Percentiles rank a stretch among this genome's conserved stretches.
Evolutionary conservation across 2,329 filamentous ascomycete species (phyloP).

Genomic region (Apiospora kogelbergensis): DNA sequence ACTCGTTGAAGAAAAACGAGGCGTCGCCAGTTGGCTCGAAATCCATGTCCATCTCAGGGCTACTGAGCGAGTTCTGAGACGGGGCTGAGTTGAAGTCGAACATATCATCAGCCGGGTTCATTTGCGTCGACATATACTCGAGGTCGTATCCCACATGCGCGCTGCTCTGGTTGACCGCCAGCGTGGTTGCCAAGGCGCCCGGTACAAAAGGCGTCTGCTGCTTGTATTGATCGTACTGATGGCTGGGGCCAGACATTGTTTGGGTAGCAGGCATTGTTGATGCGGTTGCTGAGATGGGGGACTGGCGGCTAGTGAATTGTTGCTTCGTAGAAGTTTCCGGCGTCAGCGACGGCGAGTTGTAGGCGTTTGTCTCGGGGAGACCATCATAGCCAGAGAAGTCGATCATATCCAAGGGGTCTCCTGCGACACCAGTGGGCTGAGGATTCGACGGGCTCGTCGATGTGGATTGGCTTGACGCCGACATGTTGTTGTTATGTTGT

Average conservation of each 20-base stretch:
- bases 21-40: constrained; percentile 59
- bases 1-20: constrained; percentile 63
- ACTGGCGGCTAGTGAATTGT: constrained; percentile 50
- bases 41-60: constrained; percentile 69
- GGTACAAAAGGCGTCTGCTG: constrained; percentile 93
- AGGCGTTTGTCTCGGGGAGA: constrained; percentile 54
- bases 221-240: constrained; percentile 93
- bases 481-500: constrained; percentile 13
- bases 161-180: constrained; percentile 70
- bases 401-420: constrained; percentile 56
- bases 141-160: constrained; percentile 54
- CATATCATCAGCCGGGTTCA: constrained; percentile 60
- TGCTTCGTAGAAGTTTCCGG: constrained; percentile 54
- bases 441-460: constrained; percentile 21
- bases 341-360: constrained; percentile 61
- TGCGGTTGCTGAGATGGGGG: constrained; percentile 55
- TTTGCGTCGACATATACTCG: constrained; percentile 56
- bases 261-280: constrained; percentile 53
- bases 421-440: constrained; percentile 31
- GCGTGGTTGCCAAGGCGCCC: constrained; percentile 76
- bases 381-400: constrained; percentile 65
- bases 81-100: constrained; percentile 74
- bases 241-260: constrained; percentile 76
- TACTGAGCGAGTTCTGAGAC: constrained; percentile 57
- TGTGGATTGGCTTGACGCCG: constrained; percentile 22